Conservation (phyloP, 805 yeast genomes). For the Candida loeiensis region DNA sequence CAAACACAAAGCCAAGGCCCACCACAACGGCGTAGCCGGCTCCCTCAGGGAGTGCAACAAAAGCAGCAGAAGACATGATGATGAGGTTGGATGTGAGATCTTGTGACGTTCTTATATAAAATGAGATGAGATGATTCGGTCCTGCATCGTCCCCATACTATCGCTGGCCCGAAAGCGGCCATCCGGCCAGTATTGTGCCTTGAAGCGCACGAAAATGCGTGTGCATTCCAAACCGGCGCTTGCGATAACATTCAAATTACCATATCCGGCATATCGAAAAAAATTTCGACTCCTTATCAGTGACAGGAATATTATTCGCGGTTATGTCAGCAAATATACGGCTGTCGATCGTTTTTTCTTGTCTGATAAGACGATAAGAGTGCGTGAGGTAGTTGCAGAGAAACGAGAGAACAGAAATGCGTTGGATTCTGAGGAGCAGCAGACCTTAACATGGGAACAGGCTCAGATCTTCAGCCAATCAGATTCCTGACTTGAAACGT, state of each 20-base stretch:
- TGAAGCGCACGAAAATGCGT: neutral
- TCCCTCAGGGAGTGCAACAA: constrained; percentile 56
- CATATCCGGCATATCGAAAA: constrained; percentile 2
- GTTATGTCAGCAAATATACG: constrained; percentile 2
- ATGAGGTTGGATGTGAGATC: too few relatives aligned
- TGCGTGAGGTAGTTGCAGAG: neutral
- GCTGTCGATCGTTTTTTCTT: neutral
- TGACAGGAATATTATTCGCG: neutral
- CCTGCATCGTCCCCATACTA: neutral
- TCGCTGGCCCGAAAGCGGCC: constrained; percentile 1
- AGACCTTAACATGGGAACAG: too few relatives aligned
- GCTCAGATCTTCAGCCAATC: too few relatives aligned
- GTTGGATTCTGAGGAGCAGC: too few relatives aligned
- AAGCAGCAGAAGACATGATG: constrained; percentile 19
- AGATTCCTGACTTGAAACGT: too few relatives aligned
- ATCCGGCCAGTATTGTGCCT: neutral
- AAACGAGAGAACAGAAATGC: neutral
- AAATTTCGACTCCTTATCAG: neutral
- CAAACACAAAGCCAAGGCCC: constrained; percentile 81
- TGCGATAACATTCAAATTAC: neutral
- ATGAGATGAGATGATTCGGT: neutral
- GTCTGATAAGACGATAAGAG: neutral
- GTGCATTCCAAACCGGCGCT: neutral
- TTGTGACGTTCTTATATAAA: too few relatives aligned
- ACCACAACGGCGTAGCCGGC: constrained; percentile 87